These are phyloP conservation scores for Aspergillus sp. DNA, from an alignment of 2,329 filamentous ascomycete species.

Conservation along the genomic window DNA sequence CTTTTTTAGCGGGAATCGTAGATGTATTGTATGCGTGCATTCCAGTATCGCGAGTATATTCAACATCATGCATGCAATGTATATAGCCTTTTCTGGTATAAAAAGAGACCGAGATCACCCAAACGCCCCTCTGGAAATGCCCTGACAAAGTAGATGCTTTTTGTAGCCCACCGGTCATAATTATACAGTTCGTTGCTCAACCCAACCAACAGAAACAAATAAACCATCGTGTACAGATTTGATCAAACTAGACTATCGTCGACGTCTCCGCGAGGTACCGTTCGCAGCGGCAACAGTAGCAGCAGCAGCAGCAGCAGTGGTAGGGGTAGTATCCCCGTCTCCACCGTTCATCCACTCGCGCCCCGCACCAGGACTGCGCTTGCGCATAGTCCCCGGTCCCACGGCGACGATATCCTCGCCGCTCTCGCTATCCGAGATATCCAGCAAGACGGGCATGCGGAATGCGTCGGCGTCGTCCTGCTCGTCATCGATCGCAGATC, in stretches of 20 bases:
- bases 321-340: slow-evolving; percentile 17
- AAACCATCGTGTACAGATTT: too few relatives aligned
- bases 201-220: too few relatives aligned
- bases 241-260: neutral
- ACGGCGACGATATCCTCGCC: slow-evolving; percentile 74
- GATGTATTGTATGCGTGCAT: too few relatives aligned
- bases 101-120: too few relatives aligned
- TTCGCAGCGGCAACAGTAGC: slow-evolving; percentile 14
- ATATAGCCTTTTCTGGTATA: too few relatives aligned
- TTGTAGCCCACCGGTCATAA: too few relatives aligned
- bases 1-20: neutral
- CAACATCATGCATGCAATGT: too few relatives aligned
- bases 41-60: too few relatives aligned
- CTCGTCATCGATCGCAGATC: slow-evolving; percentile 48
- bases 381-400: slow-evolving; percentile 72
- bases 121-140: too few relatives aligned
- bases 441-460: slow-evolving; percentile 84
- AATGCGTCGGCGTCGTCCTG: slow-evolving; percentile 57
- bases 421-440: slow-evolving; percentile 87
- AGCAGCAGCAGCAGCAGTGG: slow-evolving; percentile 8
- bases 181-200: too few relatives aligned
- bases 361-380: slow-evolving; percentile 70
- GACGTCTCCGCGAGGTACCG: slow-evolving; percentile 24
- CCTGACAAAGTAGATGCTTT: too few relatives aligned
- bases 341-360: slow-evolving; percentile 54